These are phyloP conservation scores for Posidonia oceanica DNA, from an alignment of 116 monocot genomes.

Conservation along the genomic window DNA sequence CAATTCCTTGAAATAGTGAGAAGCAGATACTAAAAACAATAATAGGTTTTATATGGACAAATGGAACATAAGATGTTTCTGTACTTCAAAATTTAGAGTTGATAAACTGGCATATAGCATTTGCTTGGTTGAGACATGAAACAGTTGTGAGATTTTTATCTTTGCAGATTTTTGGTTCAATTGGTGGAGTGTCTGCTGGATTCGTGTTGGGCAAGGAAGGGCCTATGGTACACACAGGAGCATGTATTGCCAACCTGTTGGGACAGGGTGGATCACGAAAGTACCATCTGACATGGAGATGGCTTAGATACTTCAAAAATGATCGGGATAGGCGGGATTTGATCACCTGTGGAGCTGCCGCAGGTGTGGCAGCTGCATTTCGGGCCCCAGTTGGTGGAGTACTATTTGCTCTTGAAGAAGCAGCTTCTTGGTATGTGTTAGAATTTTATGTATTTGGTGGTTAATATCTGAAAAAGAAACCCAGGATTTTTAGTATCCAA, in stretches of 20 bases:
- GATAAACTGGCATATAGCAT: too few species aligned
- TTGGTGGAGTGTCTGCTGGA: conserved; percentile 83
- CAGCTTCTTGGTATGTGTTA: conserved; percentile 70
- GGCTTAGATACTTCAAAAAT: conserved; percentile 94
- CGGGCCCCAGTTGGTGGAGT: conserved; percentile 98
- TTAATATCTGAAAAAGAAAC: not conserved
- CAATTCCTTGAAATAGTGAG: too few species aligned
- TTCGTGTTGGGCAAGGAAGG: conserved; percentile 95
- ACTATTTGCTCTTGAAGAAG: conserved; percentile 98
- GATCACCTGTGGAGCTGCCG: conserved; percentile 92
- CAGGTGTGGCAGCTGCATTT: conserved; percentile 96
- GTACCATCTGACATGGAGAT: conserved; percentile 87
- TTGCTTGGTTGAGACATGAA: too few species aligned
- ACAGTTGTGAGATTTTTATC: too few species aligned
- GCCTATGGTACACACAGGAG: conserved; percentile 98
- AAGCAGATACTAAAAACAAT: too few species aligned
- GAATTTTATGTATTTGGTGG: not conserved
- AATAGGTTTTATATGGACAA: too few species aligned
- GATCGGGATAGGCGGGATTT: conserved; percentile 87
- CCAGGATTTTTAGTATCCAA: too few species aligned
- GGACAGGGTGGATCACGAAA: conserved; percentile 97
- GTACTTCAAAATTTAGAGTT: too few species aligned
- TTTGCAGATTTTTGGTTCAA: conserved; percentile 87
- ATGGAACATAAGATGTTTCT: too few species aligned
- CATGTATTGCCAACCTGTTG: conserved; percentile 82